Base-by-base conservation (phyloP, 208 protist species). In the Wallacemonas sp. region DNA sequence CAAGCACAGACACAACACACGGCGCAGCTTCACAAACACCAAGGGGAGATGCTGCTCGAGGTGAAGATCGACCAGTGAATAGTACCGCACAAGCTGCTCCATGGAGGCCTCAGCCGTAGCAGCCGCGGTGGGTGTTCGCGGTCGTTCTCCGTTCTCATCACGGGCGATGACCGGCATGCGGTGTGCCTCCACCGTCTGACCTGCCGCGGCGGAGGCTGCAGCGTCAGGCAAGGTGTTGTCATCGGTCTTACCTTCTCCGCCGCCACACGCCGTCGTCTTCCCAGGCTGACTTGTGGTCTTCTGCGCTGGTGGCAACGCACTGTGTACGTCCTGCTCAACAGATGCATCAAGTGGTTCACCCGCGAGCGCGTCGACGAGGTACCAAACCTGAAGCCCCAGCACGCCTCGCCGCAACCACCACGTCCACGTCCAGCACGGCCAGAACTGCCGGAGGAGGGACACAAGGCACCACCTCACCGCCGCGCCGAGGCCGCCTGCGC, bases 11-110 rank as follows among this genome's bases (percentile, higher is more conserved):
- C 73, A 79, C 28, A 79, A 63, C 6, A 70, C 55, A 3, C 72
- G 59, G 0, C 73, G 73, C 26, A 80, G 30, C 49, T 72, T 76
- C 24, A 80, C 42, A 33, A 80, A 70, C 27, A 46, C 2, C 17
- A 64, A 17, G 15, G 59, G 42, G 5, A 53, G 27, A 44, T 53
- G 36, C 17, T 64, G 59, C 4, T 53, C 42, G 11, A 33, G 30
- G 3, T 58, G 51, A 0, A 41, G 51, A 22, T 58, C 51, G 6
- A 58, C 51, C 15, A 58, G 5, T 3, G 51, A 34, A 31, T 58
- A 58, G 17, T 58, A 58, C 17, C 51, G 51, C 6, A 24, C 30
- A 8, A 58, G 51, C 51, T 58, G n/a, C 51, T 58, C 51, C 51
- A 55, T 26, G 11, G 11, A 12, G n/a, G 6, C 15, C 42, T 49